Base-by-base conservation (phyloP, 768 basidiomycete species). In the Lactarius trivialis region DNA sequence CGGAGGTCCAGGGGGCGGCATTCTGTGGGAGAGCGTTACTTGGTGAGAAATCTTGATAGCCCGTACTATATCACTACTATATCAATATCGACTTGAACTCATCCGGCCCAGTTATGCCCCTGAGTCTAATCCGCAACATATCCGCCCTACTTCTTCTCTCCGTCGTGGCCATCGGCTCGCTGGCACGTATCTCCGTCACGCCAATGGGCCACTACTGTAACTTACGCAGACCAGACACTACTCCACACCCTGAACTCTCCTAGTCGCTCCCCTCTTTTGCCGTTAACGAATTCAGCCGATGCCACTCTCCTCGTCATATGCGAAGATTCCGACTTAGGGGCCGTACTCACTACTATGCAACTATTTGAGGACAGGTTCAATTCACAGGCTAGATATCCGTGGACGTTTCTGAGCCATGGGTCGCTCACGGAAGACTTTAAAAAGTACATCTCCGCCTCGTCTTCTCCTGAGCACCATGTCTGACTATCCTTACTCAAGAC, bases 391-490 rank as follows among this genome's bases (percentile, higher is more conserved):
- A 72, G 77, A 41, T 88, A 88, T 66, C 83, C 84, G 5, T 87
- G 81, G 74, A 78, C 85, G 14, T 80, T 88, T 67, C 71, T 88
- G 41, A 86, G 87, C 63, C 85, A 88, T 7, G 82, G 75, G 60
- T 75, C 77, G 1, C 86, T 86, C 67, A 74, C 77, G 19, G 75
- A 79, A 9, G 77, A 80, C 6, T 86, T 86, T 74, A 82, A 78
- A 67, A 70, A 70, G 76, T 77, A 58, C 39, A 71, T 61, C 32
- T 45, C 26, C n/a, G 26, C 12, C 56, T 21, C n/a, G 39, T 28
- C 9, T 30, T n/a, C 34, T 21, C 30, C 2, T 14, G 39, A 36
- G 45, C 41, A 12, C 19, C 71, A 72, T 54, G 28, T 55, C n/a
- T 41, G 8, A 21, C 30, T 24, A 4, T 15, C 3, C 41, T 30